These are phyloP conservation scores for Somion occarium DNA, from an alignment of 1,284 basidiomycete genomes.

Conservation along the genomic window DNA sequence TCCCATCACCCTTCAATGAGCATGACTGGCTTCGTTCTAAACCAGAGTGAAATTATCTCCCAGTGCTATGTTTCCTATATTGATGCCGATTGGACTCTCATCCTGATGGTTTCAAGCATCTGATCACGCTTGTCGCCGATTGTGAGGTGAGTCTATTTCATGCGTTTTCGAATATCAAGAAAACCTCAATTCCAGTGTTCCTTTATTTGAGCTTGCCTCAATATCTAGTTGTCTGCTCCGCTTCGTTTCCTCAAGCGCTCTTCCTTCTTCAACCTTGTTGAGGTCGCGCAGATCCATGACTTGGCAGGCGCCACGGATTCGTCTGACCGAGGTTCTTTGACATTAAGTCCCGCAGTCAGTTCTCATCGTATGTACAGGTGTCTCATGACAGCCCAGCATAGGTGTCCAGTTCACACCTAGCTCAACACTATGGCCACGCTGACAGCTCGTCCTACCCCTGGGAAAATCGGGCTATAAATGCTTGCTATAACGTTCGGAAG, in stretches of 20 bases:
- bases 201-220: no score
- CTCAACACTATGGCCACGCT: neutral
- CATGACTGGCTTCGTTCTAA: no score
- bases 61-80: no score
- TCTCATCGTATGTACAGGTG: neutral
- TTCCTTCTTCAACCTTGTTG: neutral
- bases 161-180: no score
- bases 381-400: neutral
- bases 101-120: no score
- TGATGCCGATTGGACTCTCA: no score
- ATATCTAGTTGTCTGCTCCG: no score
- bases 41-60: no score
- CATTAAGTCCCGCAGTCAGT: neutral
- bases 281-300: neutral
- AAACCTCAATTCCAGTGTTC: no score
- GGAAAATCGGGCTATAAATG: neutral
- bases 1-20: no score
- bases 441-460: neutral
- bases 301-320: neutral
- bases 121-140: no score
- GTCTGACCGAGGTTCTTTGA: neutral
- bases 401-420: neutral
- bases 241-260: neutral
- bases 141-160: no score
- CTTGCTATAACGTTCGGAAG: neutral